Base-by-base conservation (phyloP, 208 protist species). In the Acanthamoeba healyi region DNA sequence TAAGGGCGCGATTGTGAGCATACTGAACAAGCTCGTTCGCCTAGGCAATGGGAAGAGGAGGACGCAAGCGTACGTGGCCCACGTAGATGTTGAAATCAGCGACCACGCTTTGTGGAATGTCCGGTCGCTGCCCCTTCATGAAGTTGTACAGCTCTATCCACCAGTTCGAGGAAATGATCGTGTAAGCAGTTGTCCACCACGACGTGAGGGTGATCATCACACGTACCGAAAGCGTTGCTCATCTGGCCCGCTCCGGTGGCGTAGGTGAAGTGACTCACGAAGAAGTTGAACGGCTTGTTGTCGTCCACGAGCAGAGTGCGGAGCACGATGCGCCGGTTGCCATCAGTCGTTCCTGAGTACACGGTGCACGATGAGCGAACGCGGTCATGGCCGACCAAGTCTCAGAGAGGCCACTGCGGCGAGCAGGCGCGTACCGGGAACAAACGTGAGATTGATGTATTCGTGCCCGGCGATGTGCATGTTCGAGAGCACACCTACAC, bases 381-480 rank as follows among this genome's bases (percentile, higher is more conserved):
- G n/a, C n/a, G n/a, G n/a, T 36, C 40, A 84, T 38, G 29, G 44
- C 1, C 34, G 49, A 34, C 0, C 1, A 36, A 67, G 29, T 46
- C 14, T 1, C 1, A 46, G 24, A 46, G 12, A 65, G 5, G 51
- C 51, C n/a, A n/a, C n/a, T n/a, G n/a, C n/a, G n/a, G n/a, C n/a
- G n/a, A n/a, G n/a, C n/a, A n/a, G n/a, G n/a, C 26, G 0, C 32
- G 46, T 70, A 70, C 82, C 82, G 26, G 82, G 82, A 22, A 90
- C 82, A 46, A 90, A 90, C 12, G 82, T 90, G 82, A 90, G 82
- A 22, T 90, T 70, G 82, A 90, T 63, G 34, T 90, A 90, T 34
- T 70, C 58, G 34, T 70, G 54, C 5, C 0, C 36, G 5, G 61
- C 15, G 58, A 90, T 90, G 19, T 17, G 82, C 17, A 19, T 15